Percentiles rank a stretch among this genome's conserved stretches.
Conservation (phyloP, 768 basidiomycete genomes). For the Rhizopogon vulgaris region DNA sequence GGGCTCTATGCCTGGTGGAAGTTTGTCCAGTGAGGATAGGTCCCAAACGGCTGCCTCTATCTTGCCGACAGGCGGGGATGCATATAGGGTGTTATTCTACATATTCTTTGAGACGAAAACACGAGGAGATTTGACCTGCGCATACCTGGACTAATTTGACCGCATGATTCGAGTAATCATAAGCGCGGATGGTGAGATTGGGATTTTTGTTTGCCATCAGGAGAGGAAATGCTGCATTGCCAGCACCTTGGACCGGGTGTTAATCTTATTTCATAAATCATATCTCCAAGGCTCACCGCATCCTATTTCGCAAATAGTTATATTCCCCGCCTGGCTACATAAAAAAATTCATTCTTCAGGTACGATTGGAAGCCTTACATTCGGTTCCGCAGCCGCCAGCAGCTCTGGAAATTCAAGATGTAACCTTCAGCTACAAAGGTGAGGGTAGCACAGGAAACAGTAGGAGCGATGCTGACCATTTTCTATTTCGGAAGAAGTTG, state of each 20-base stretch:
- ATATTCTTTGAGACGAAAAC: not conserved
- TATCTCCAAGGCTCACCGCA: constrained; percentile 54
- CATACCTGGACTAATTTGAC: constrained; percentile 83
- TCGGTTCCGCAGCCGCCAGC: constrained; percentile 55
- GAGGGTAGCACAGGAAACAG: not conserved
- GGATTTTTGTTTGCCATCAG: constrained; percentile 81
- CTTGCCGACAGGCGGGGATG: constrained; percentile 56
- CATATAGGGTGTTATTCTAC: constrained; percentile 70
- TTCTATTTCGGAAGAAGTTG: constrained; percentile 93
- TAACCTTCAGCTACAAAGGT: constrained; percentile 44
- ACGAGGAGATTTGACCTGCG: not conserved
- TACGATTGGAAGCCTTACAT: constrained; percentile 35
- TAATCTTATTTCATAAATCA: not conserved
- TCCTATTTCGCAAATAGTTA: constrained; percentile 80
- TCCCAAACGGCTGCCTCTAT: constrained; percentile 90
- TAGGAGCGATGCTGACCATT: constrained; percentile 48
- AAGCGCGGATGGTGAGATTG: constrained; percentile 65
- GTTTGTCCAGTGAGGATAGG: constrained; percentile 53
- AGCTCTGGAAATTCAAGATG: constrained; percentile 94
- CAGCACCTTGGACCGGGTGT: constrained; percentile 58
- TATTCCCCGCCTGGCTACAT: constrained; percentile 61
- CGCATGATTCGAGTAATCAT: constrained; percentile 88
- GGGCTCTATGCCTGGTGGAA: constrained; percentile 60
- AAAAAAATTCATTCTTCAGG: not conserved
- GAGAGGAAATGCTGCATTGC: constrained; percentile 92